These are phyloP conservation scores for Cryptococcus sp. DNA, from an alignment of 1,284 basidiomycete genomes.

Conservation along the genomic window DNA sequence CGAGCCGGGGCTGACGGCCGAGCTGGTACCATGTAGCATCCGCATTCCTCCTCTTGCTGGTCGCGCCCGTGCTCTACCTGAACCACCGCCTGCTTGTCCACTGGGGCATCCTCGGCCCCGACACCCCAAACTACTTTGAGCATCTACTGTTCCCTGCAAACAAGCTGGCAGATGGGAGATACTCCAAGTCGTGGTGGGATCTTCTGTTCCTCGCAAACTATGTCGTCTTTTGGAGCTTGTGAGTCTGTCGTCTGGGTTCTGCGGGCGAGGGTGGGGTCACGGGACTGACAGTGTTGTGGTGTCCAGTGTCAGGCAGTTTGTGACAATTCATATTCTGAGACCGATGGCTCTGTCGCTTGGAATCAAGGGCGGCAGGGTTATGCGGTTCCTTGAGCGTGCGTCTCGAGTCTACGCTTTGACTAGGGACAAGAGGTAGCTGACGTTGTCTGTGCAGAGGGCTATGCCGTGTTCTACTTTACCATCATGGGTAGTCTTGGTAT, in stretches of 20 bases:
- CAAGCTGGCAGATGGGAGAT: constrained; percentile 58
- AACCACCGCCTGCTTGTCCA: constrained; percentile 62
- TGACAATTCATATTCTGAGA: constrained; percentile 66
- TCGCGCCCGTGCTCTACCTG: constrained; percentile 67
- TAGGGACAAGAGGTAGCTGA: too few relatives aligned
- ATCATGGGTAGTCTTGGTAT: constrained; percentile 70
- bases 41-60: constrained; percentile 66
- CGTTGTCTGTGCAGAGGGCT: constrained; percentile 57
- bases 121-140: constrained; percentile 68
- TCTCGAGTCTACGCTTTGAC: background rate
- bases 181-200: constrained; percentile 75
- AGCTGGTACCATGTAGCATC: constrained; percentile 53
- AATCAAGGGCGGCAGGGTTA: constrained; percentile 63
- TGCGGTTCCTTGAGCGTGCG: constrained; percentile 75
- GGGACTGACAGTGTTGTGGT: background rate
- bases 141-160: constrained; percentile 75
- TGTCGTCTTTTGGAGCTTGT: constrained; percentile 86
- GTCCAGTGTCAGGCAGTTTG: constrained; percentile 67
- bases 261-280: background rate
- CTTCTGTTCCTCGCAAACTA: constrained; percentile 80
- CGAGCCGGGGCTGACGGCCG: too few relatives aligned
- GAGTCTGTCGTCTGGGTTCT: constrained; percentile 10
- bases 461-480: constrained; percentile 76
- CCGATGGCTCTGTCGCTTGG: constrained; percentile 71
- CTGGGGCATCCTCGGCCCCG: constrained; percentile 46